Conservation (phyloP, 2,329 filamentous ascomycete genomes). For the Epichloe hybrida region DNA sequence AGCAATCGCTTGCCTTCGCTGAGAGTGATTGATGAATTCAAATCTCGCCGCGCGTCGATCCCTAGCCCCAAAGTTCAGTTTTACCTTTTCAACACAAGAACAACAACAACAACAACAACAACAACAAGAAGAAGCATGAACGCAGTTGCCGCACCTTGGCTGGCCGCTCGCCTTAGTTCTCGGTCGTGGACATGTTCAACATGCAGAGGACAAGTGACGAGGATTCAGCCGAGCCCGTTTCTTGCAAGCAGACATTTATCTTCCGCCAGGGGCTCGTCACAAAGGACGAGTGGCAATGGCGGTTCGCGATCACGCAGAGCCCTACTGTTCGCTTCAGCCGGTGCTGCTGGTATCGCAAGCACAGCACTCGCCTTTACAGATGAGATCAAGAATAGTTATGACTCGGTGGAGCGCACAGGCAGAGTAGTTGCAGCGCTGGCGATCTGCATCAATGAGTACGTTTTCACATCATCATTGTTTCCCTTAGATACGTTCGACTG, state of each 20-base stretch:
- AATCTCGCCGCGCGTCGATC: not conserved
- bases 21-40: constrained; percentile 4
- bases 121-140: constrained; percentile 29
- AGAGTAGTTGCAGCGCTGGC: constrained; percentile 63
- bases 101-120: too few relatives aligned
- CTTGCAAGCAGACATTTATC: constrained; percentile 17
- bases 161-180: constrained; percentile 24
- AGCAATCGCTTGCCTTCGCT: constrained; percentile 3
- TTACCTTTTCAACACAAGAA: constrained; percentile 5
- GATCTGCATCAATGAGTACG: constrained; percentile 78
- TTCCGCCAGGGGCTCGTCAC: constrained; percentile 14
- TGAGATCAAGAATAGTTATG: constrained; percentile 64
- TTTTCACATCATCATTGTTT: not conserved
- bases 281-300: constrained; percentile 8
- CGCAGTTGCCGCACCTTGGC: constrained; percentile 24
- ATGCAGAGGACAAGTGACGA: constrained; percentile 28
- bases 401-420: constrained; percentile 62
- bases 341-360: constrained; percentile 35
- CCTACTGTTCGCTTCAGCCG: constrained; percentile 36
- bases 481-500: constrained; percentile 3
- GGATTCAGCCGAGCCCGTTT: constrained; percentile 15
- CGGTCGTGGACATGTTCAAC: constrained; percentile 33
- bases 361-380: constrained; percentile 42
- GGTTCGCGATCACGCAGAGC: constrained; percentile 13
- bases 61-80: not conserved